Evolutionary conservation across 2,329 filamentous ascomycete genomes (phyloP), one percentile per base, ranked within the genome.

Genomic region (Bipolaris bicolor): DNA sequence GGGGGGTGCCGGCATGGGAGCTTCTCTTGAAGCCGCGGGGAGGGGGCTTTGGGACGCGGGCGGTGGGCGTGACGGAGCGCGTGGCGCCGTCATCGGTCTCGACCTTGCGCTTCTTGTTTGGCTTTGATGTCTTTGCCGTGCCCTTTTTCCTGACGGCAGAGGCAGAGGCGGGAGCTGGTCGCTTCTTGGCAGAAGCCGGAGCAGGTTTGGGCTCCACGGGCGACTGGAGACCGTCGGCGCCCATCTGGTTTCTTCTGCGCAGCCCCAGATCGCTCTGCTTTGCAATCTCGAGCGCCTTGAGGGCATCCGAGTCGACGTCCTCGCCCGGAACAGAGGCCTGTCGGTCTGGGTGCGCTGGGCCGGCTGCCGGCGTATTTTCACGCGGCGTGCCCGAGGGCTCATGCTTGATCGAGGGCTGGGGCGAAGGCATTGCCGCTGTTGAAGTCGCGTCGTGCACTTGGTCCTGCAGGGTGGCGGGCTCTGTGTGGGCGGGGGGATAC

Each of bases 201-300:
- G 69, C 43, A 13, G 74, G 46, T 29, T 77, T 78, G 33, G 70
- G 49, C 7, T 81, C 79, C 49, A 72, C 76, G 1, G 77, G 76
- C 20, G 79, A 72, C 5, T 78, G 69, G 1, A 78, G 61, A 74
- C 67, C 66, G 71, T 71, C 82, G 67, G 65, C 73, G 63, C 64
- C 76, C 61, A 55, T 77, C 66, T 56, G 75, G 6, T 60, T 65
- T 26, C 68, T 63, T 58, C 74, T 75, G 29, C 77, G 73, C 44
- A 80, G 69, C 36, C 77, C 77, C 49, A 79, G 73, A 55, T 82
- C 80, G 68, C 74, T 79, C 47, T 72, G 71, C 67, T 81, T 81
- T 13, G 80, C 72, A 40, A 76, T 71, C 54, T 78, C 75, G 29
- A 82, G 71, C 4, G 79, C 75, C 62, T 79, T 80, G 44, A 75